Base-by-base conservation (phyloP, 345 rosid species). In the Populus deltoides region DNA sequence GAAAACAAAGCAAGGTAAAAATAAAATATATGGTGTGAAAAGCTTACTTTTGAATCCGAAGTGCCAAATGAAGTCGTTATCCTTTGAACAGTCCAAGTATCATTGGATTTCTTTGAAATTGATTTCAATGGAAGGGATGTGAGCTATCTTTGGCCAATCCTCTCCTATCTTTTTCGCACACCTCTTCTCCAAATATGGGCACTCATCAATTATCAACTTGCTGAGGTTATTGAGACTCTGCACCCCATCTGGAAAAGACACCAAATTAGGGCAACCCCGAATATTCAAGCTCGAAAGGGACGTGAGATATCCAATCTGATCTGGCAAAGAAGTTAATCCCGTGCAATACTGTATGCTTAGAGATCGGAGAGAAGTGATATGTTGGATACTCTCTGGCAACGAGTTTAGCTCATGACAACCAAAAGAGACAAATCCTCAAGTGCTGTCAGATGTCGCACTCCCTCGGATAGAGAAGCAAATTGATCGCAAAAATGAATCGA, bases 61-160 rank as follows among this genome's bases (percentile, higher is more conserved):
- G 36, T 33, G 36, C 36, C 5, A 3, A 33, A 33, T 33, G 36
- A 33, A 33, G 36, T 33, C 36, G 36, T 4, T 33, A 33, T 33
- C 5, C 6, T 4, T 31, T 33, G 36, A 33, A 33, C 36, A 33
- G 11, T 43, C n/a, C 20, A 7, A 20, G 22, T 7, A 17, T 17
- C 59, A 20, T 6, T 53, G 59, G 22, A 53, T 17, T 53, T 6
- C 22, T 53, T 53, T 6, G 7, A 0, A 1, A 0, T 10, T 10
- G 17, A n/a, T 24, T 5, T 4, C 1, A 36, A 33, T 67, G 13
- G 22, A 15, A n/a, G 76, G 68, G 67, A 73, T 73, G 45, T 73
- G 76, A 25, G 45, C n/a, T 31, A 73, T 73, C 66, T 73, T 73
- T 1, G 76, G 66, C 77, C 70, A 63, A 20, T 75, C 71, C 12